These are phyloP conservation scores for Hypericum perforatum DNA, from an alignment of 345 rosid genomes.

Conservation along the genomic window DNA sequence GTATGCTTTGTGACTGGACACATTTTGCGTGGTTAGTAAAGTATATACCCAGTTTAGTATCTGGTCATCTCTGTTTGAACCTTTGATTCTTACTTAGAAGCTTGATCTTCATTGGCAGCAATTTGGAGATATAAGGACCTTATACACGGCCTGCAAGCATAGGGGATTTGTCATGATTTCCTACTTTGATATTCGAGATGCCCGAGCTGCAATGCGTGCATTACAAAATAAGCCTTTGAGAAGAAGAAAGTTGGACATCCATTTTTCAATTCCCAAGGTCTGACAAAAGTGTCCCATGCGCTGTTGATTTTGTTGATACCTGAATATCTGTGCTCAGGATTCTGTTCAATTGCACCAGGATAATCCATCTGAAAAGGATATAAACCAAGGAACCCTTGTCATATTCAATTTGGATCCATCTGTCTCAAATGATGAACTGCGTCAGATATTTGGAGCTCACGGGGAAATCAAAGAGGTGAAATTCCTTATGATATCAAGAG, in stretches of 20 bases:
- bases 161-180: conserved; percentile 81
- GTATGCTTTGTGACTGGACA: too few species aligned
- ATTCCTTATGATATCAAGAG: background rate
- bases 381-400: conserved; percentile 74
- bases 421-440: conserved; percentile 62
- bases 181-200: conserved; percentile 69
- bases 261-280: conserved; percentile 83
- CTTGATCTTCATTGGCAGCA: conserved; percentile 29
- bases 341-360: conserved; percentile 27
- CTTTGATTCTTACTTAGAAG: background rate
- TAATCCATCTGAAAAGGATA: conserved; percentile 76
- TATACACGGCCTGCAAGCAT: conserved; percentile 72
- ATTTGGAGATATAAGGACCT: conserved; percentile 61
- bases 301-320: background rate
- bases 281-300: background rate
- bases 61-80: background rate
- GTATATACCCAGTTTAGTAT: background rate
- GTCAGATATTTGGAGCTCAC: conserved; percentile 53
- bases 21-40: too few species aligned
- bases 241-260: conserved; percentile 72
- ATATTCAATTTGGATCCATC: conserved; percentile 72
- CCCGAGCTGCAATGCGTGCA: conserved; percentile 68
- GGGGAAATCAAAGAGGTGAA: conserved; percentile 82
- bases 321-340: background rate
- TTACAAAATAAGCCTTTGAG: conserved; percentile 57